Evolutionary conservation across 257 asterid species (phyloP).

Genomic region (Solanum paucissectum): DNA sequence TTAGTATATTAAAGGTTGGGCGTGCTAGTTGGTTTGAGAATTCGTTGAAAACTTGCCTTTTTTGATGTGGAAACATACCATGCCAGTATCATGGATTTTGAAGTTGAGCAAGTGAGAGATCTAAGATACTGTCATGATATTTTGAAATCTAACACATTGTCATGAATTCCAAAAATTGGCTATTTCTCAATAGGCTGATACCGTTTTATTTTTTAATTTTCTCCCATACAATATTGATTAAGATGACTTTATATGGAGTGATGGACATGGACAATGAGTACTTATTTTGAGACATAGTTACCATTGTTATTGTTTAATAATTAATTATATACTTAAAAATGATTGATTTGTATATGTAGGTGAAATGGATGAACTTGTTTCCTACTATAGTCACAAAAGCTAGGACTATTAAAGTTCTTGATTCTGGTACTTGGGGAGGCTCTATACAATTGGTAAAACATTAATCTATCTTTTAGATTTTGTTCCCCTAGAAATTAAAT

Average conservation of each 20-base stretch:
- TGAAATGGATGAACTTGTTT: slow-evolving; percentile 53
- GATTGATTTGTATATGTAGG: slow-evolving; percentile 17
- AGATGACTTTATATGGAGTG: background rate
- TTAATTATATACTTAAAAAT: background rate
- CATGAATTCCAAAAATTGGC: background rate
- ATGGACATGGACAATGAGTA: background rate
- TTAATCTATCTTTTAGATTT: background rate
- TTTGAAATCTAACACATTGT: background rate
- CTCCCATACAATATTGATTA: background rate
- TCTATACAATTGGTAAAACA: slow-evolving; percentile 14
- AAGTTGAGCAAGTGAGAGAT: background rate
- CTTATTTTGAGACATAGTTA: background rate
- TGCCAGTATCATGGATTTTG: background rate
- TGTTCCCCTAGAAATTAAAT: background rate
- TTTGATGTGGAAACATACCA: background rate
- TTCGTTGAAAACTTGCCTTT: background rate
- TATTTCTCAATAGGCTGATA: background rate
- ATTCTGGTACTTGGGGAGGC: slow-evolving; percentile 33
- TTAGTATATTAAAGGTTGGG: background rate
- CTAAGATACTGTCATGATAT: background rate
- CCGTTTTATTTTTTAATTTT: background rate
- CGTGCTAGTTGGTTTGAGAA: background rate
- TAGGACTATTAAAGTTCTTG: slow-evolving; percentile 32
- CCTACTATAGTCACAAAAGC: slow-evolving; percentile 48
- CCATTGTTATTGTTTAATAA: background rate